Evolutionary conservation across 202 grass and related monocot genomes (phyloP), one percentile per base, ranked within the genome.

Genomic region (Setaria italica): DNA sequence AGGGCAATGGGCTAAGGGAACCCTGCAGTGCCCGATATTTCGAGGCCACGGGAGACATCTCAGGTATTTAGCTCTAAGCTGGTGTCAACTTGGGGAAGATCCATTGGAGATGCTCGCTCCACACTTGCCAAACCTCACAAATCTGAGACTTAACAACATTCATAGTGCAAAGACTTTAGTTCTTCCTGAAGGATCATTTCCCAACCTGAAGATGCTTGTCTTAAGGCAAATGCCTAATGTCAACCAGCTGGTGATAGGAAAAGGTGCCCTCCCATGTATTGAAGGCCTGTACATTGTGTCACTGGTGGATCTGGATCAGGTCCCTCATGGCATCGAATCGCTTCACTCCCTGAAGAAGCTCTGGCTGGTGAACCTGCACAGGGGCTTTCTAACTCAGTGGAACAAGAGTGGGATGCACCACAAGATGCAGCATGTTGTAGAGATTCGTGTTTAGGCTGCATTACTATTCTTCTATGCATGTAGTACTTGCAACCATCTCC

Each of bases 261-360:
- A 21, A 2, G 41, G 67, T 2, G 41, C 67, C 41, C 19, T 70
- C n/a, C 9, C 1, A 46, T 21, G 42, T 10, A 70, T 70, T 25
- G 41, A 70, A 45, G 67, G 67, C 3, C n/a, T 75, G 32, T 56
- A 75, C 50, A 39, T 75, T n/a, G 48, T 56, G 32, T 39, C 72
- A 9, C 16, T 75, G 16, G 1, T 0, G 1, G 32, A 75, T 3
- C 49, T 75, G 4, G 48, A 75, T 20, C 54, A 37, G 32, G 50
- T 75, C 9, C 72, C 48, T 11, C 47, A 75, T 39, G 72, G 72
- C 16, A 55, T 75, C 17, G 72, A 55, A 55, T 37, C 16, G 5
- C 72, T 75, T 56, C 3, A 0, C 41, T 70, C 41, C 42, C 10
- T 70, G 41, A 70, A 46, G 67, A 70, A 70, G 17, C 17, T 70